Evolutionary conservation across 805 yeast species (phyloP).

Genomic region (Candida silvatica): DNA sequence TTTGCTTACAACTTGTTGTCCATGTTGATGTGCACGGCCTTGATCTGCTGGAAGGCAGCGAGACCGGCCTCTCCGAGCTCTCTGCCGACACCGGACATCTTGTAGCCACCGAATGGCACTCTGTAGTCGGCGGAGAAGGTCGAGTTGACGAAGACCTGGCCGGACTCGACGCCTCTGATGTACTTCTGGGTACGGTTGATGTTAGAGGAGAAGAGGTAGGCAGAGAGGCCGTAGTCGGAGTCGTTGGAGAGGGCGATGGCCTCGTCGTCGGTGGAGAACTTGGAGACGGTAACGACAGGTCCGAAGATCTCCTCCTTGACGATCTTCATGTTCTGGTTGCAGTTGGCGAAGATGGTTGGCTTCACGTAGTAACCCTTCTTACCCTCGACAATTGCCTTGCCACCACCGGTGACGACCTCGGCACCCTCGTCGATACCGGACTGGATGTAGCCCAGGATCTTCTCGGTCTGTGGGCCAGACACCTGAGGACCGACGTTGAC

Average conservation of each 20-base stretch:
- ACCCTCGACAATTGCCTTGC: slow-evolving; percentile 21
- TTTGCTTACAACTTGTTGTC: slow-evolving; percentile 18
- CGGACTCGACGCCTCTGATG: slow-evolving; percentile 69
- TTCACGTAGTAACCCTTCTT: slow-evolving; percentile 52
- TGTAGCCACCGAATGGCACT: slow-evolving; percentile 92
- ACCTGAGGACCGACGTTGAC: slow-evolving; percentile 91
- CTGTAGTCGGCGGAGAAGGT: slow-evolving; percentile 81
- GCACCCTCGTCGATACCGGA: slow-evolving; percentile 83
- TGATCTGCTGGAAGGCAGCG: slow-evolving; percentile 76
- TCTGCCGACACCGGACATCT: slow-evolving; percentile 87
- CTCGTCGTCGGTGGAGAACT: slow-evolving; percentile 78
- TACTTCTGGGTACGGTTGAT: slow-evolving; percentile 70
- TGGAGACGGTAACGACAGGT: slow-evolving; percentile 80
- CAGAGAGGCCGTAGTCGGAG: slow-evolving; percentile 79
- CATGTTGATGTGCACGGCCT: slow-evolving; percentile 61
- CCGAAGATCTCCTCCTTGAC: slow-evolving; percentile 83
- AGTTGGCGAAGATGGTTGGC: slow-evolving; percentile 73
- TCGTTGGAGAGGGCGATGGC: slow-evolving; percentile 73
- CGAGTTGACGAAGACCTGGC: slow-evolving; percentile 88
- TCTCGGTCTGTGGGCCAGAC: slow-evolving; percentile 68
- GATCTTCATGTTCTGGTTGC: slow-evolving; percentile 56
- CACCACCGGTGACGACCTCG: slow-evolving; percentile 61
- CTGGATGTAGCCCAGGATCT: slow-evolving; percentile 69
- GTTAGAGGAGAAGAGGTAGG: slow-evolving; percentile 79
- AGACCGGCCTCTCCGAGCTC: slow-evolving; percentile 88